Evolutionary conservation across 768 basidiomycete species (phyloP), one percentile per base, ranked within the genome.

Genomic region (Suillus americanus): DNA sequence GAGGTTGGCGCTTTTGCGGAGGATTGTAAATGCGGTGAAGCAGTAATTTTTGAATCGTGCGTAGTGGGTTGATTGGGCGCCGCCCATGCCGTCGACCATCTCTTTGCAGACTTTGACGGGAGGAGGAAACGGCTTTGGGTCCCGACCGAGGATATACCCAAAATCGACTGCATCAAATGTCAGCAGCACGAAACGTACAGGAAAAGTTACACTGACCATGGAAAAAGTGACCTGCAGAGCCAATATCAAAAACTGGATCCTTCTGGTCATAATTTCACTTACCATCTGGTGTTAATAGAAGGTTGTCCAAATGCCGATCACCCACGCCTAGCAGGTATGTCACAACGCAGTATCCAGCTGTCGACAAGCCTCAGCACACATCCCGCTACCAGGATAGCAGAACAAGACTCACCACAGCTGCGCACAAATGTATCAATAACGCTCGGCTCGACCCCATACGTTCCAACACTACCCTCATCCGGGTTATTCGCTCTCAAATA

Each of bases 61-160:
- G 76, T 98, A 98, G 74, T 99, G 97, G n/a, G 91, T 86, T 7
- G 95, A 97, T 71, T 92, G 87, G 1, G 93, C 89, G 13, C 97
- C 97, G n/a, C 97, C 97, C 95, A 99, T 97, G 13, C 93, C 97
- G 74, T 99, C 97, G 0, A 99, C 94, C 97, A 99, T 99, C 74
- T 99, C 97, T 72, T 97, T 96, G 78, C 96, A 98, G 46, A 99
- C 92, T 75, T 99, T 99, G 68, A 99, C 96, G 14, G 95, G 93
- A 7, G 97, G 97, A 2, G 97, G 96, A 73, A 96, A 97, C 0
- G 95, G 94, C 72, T 99, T 99, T 0, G 97, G 97, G 73, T 99
- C 97, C 3, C 95, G 89, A 3, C 97, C 97, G 16, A 99, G 85
- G 70, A 99, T 99, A 77, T 98, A 99, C 2, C 97, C 97, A 72